Percentiles rank a stretch among this genome's conserved stretches.
Conservation (phyloP, 2,329 filamentous ascomycete species). For the Penicillium sclerotiorum region DNA sequence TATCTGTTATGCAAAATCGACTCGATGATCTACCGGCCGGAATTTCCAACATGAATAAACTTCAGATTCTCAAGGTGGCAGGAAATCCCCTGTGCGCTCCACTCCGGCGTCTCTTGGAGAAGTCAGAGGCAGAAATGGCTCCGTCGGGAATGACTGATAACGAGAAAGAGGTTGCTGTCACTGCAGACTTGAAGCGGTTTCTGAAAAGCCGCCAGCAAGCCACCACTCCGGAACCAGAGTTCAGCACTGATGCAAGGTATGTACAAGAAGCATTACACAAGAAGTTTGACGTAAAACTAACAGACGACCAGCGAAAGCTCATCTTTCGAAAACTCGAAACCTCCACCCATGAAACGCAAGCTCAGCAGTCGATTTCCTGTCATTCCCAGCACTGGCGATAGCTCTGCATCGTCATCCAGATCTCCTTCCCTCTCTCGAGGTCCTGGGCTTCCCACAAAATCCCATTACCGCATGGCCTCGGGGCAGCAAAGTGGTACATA, state of each 20-base stretch:
- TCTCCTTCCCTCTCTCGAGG: conserved; percentile 69
- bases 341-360: conserved; percentile 55
- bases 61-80: conserved; percentile 87
- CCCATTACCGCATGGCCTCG: conserved; percentile 69
- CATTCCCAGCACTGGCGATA: conserved; percentile 52
- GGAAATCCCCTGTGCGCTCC: conserved; percentile 85
- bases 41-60: conserved; percentile 83
- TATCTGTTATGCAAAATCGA: conserved; percentile 84
- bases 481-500: conserved; percentile 40
- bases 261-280: neutral
- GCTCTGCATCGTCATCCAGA: conserved; percentile 67
- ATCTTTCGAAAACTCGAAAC: conserved; percentile 71
- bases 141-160: conserved; percentile 57
- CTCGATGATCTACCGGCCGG: conserved; percentile 82
- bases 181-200: conserved; percentile 62
- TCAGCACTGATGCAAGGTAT: conserved; percentile 49
- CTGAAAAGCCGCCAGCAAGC: conserved; percentile 52
- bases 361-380: conserved; percentile 62
- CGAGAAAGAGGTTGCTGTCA: conserved; percentile 63
- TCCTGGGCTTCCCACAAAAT: conserved; percentile 77
- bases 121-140: conserved; percentile 67
- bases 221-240: conserved; percentile 47
- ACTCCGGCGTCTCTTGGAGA: conserved; percentile 67
- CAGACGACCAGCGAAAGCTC: conserved; percentile 68
- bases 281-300: too few species aligned